Evolutionary conservation across 1,284 basidiomycete species (phyloP), one percentile per base, ranked within the genome.

Genomic region (Agroathelia rolfsii): DNA sequence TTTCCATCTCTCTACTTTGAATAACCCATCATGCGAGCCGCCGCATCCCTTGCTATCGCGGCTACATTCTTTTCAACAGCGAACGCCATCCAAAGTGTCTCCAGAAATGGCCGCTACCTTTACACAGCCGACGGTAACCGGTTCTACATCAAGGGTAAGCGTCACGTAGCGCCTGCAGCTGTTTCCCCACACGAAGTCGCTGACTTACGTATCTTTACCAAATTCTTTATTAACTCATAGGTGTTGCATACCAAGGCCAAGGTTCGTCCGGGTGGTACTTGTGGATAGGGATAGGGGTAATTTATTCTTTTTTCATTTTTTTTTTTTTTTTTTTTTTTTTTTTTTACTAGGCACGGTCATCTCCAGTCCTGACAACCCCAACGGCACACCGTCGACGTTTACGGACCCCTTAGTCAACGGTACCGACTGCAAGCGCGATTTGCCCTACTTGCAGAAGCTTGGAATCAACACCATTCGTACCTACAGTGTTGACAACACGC

Each of bases 141-240:
- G 30, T 94, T 93, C 61, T 92, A 79, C 56, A 84, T 94, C 61
- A 92, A 89, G 62, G 89, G n/a, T n/a, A n/a, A n/a, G n/a, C n/a
- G n/a, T n/a, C n/a, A n/a, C n/a, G n/a, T n/a, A n/a, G n/a, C n/a
- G n/a, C n/a, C n/a, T n/a, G n/a, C n/a, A n/a, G n/a, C n/a, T n/a
- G n/a, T n/a, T n/a, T n/a, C n/a, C n/a, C n/a, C n/a, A n/a, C n/a
- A n/a, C n/a, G n/a, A n/a, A n/a, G n/a, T n/a, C n/a, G n/a, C n/a
- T n/a, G n/a, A n/a, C n/a, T n/a, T n/a, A n/a, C n/a, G n/a, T n/a
- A n/a, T n/a, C n/a, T n/a, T n/a, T n/a, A n/a, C n/a, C n/a, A n/a
- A n/a, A n/a, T n/a, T n/a, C n/a, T n/a, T n/a, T n/a, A n/a, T n/a
- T n/a, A n/a, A n/a, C n/a, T n/a, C n/a, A n/a, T n/a, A n/a, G n/a